phyloP scores from a whole-genome alignment of 305 asterid genomes.

The Solanum hybrid region DNA sequence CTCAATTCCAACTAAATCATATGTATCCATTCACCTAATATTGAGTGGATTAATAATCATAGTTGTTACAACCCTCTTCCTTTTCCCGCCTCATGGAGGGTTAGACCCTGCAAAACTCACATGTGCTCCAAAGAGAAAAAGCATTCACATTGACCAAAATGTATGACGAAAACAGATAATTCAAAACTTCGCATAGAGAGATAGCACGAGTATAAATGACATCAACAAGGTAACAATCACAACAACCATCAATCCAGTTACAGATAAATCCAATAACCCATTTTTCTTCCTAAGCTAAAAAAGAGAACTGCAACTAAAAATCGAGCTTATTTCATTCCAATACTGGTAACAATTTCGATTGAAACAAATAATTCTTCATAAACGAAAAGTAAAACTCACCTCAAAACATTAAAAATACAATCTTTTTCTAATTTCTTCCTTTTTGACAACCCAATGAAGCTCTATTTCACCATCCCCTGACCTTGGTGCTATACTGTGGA shows the following conservation, averaged over 20 bases:
- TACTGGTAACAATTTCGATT: not conserved
- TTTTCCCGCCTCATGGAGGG: not conserved
- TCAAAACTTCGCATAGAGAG: not conserved
- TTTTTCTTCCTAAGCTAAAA: not conserved
- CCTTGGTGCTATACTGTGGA: not conserved
- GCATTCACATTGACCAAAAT: not conserved
- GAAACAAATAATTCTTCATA: not conserved
- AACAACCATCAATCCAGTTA: not conserved
- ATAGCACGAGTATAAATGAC: not conserved
- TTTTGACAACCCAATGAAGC: not conserved
- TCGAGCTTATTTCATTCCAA: not conserved
- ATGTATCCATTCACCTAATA: not conserved
- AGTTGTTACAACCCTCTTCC: not conserved
- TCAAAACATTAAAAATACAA: not conserved
- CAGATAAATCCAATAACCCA: not conserved
- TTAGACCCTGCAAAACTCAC: not conserved
- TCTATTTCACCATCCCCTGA: not conserved
- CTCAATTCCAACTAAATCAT: not conserved
- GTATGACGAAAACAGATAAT: not conserved
- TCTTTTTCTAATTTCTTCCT: not conserved
- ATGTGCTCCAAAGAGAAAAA: not conserved
- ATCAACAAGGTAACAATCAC: not conserved
- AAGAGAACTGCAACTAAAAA: not conserved
- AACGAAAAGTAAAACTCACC: not conserved
- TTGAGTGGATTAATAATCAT: not conserved